Conservation (phyloP, 2,329 filamentous ascomycete species). For the Pezicula neosporulosa region DNA sequence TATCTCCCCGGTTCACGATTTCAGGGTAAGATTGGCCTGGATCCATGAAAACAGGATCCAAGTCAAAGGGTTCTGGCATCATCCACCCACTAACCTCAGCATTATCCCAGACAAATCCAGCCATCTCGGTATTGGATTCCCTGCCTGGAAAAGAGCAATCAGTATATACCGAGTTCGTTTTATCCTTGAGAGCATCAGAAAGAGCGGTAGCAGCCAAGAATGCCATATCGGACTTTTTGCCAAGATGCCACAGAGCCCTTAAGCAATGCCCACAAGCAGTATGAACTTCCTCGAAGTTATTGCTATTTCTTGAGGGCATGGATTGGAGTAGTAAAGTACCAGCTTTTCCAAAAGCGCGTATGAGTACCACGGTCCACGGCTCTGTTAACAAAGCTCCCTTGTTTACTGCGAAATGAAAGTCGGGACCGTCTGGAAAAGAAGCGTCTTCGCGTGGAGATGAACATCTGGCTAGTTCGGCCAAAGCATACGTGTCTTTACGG, state of each 20-base stretch:
- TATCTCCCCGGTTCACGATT: too few relatives aligned
- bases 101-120: too few relatives aligned
- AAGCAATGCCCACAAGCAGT: slow-evolving; percentile 44
- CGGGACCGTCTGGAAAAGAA: slow-evolving; percentile 13
- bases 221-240: slow-evolving; percentile 51
- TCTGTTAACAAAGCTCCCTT: slow-evolving; percentile 54
- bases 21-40: too few relatives aligned
- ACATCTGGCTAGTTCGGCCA: slow-evolving; percentile 45
- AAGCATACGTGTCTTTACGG: slow-evolving; percentile 38
- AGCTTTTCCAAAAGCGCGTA: slow-evolving; percentile 48
- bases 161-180: too few relatives aligned
- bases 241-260: slow-evolving; percentile 49
- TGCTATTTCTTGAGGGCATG: slow-evolving; percentile 14
- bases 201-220: slow-evolving; percentile 33
- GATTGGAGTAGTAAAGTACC: slow-evolving; percentile 32
- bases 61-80: too few relatives aligned
- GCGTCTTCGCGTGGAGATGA: slow-evolving; percentile 32
- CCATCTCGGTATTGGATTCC: too few relatives aligned
- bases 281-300: slow-evolving; percentile 22
- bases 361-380: slow-evolving; percentile 54
- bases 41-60: too few relatives aligned
- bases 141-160: too few relatives aligned
- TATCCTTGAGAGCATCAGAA: slow-evolving; percentile 24
- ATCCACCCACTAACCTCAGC: too few relatives aligned
- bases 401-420: slow-evolving; percentile 49